These are phyloP conservation scores for Magnaporthiopsis incrustans DNA, from an alignment of 2,329 filamentous ascomycete species.

Conservation along the genomic window DNA sequence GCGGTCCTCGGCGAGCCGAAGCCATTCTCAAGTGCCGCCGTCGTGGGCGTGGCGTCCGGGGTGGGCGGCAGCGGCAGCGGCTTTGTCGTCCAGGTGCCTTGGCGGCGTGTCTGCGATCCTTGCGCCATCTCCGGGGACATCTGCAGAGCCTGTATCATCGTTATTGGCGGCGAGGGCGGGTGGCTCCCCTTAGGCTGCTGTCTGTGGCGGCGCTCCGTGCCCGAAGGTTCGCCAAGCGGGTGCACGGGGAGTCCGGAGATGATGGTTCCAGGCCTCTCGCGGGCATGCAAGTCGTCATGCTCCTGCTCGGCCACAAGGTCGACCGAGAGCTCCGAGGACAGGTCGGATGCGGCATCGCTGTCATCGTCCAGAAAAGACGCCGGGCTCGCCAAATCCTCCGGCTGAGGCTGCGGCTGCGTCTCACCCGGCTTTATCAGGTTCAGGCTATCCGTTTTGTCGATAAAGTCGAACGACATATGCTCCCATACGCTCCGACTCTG, in stretches of 20 bases:
- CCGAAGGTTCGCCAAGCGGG: conserved; percentile 21
- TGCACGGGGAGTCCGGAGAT: conserved; percentile 28
- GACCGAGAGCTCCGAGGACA: conserved; percentile 55
- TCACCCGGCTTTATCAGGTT: conserved; percentile 31
- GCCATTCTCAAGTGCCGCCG: conserved; percentile 32
- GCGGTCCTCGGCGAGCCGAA: conserved; percentile 14
- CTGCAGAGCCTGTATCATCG: conserved; percentile 37
- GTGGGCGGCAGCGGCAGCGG: conserved; percentile 40
- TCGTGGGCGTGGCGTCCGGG: conserved; percentile 39
- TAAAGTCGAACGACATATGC: conserved; percentile 44
- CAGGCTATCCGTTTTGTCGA: conserved; percentile 45
- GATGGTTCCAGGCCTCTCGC: conserved; percentile 21
- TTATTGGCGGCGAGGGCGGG: conserved; percentile 38
- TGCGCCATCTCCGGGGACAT: conserved; percentile 30
- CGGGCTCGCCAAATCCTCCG: conserved; percentile 6
- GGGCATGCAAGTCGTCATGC: conserved; percentile 17
- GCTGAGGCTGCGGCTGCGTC: conserved; percentile 18
- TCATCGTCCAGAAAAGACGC: conserved; percentile 37
- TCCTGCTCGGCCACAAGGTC: conserved; percentile 33
- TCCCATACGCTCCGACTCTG: conserved; percentile 17
- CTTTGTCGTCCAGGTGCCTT: conserved; percentile 35
- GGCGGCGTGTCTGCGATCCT: conserved; percentile 30
- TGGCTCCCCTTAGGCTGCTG: conserved; percentile 11
- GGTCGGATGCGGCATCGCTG: conserved; percentile 45
- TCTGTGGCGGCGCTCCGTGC: conserved; percentile 15